These are phyloP conservation scores for Metarhizium humberi DNA, from an alignment of 2,329 filamentous ascomycete species.

Conservation along the genomic window DNA sequence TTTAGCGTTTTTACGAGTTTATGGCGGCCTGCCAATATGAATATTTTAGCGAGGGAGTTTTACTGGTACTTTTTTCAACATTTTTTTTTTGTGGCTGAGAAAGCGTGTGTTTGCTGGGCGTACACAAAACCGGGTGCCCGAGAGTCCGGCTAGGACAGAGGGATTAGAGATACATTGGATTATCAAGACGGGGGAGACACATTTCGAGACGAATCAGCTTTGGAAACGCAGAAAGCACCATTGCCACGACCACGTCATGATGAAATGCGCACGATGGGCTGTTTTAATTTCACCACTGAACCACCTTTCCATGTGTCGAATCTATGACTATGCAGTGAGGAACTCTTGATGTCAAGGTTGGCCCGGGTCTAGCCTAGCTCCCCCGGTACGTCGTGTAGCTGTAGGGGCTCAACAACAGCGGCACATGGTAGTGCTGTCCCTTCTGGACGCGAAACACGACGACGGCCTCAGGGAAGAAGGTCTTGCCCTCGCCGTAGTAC, in stretches of 20 bases:
- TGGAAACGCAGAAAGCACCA: no score
- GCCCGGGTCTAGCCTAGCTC: conserved; percentile 37
- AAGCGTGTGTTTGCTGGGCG: background rate
- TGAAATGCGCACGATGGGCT: no score
- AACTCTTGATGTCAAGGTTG: background rate
- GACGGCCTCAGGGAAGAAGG: conserved; percentile 51
- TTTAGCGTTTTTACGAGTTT: conserved; percentile 5
- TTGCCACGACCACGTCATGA: no score
- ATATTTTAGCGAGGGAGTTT: conserved; percentile 14
- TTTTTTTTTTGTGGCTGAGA: background rate
- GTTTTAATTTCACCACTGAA: no score
- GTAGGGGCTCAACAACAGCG: conserved; percentile 66
- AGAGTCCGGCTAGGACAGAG: background rate
- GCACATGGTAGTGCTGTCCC: conserved; percentile 70
- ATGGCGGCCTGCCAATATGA: conserved; percentile 8
- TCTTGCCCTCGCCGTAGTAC: conserved; percentile 58
- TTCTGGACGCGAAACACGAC: conserved; percentile 43
- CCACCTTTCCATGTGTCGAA: no score
- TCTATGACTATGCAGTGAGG: no score
- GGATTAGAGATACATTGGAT: no score
- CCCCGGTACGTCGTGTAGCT: conserved; percentile 78
- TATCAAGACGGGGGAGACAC: no score
- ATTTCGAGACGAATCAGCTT: no score
- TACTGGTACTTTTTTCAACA: background rate
- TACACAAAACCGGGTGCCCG: background rate